Evolutionary conservation across 2,329 filamentous ascomycete genomes (phyloP), one percentile per base, ranked within the genome.

Genomic region (Tolypocladium ovalisporum): DNA sequence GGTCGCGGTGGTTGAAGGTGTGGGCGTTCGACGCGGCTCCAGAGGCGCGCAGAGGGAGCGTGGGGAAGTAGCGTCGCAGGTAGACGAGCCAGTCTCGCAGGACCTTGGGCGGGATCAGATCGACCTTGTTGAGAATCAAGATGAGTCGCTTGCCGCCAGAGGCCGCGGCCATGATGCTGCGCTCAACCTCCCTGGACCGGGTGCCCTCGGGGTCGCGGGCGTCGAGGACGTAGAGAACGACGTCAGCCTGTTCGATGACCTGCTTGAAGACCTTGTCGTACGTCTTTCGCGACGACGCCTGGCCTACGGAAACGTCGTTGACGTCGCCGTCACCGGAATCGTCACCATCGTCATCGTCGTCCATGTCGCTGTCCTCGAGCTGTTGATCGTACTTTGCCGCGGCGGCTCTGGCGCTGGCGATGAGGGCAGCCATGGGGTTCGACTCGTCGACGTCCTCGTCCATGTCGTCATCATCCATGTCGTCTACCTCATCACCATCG

Each of bases 201-300:
- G 92, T 97, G 59, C 90, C 90, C 70, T 95, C 88, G 1, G 92
- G 92, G 67, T 97, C 91, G 65, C 92, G 85, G 56, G 93, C 92
- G 68, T 97, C 92, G 58, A 97, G 84, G 54, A 97, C 90, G 73
- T 97, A 97, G 55, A 97, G 83, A 39, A 97, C 81, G 34, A 97
- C 91, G 69, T 97, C 92, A 54, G 92, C 89, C 61, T 89, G 83
- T 61, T 95, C 89, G 37, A 96, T 85, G 19, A 97, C 91, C 68
- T 90, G 83, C 78, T 96, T 96, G 81, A 96, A 97, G 65, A 95
- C 85, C 78, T 96, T 96, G 80, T 96, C 91, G 73, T 93, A 96
- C 56, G 90, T 89, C 73, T 86, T 90, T 67, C 91, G 84, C 55
- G 92, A 96, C 3, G 82, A 80, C 8, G 81, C 79, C 54, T 80